Evolutionary conservation across 495 filamentous ascomycete genomes (phyloP), one percentile per base, ranked within the genome.

Genomic region (Xylaria sp.): DNA sequence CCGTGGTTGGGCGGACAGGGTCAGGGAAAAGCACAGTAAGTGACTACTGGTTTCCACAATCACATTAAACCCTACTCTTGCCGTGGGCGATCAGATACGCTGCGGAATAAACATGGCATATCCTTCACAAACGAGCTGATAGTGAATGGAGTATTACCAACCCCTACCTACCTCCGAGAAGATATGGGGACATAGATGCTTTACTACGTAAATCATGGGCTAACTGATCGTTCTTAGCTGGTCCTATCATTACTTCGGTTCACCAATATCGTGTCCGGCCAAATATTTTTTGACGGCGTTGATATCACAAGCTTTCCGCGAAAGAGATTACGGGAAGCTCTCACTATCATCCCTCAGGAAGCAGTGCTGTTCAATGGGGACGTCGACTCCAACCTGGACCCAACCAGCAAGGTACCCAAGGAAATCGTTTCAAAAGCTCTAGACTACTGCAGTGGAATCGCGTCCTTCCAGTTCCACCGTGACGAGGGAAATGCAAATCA

Each of bases 281-380:
- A 80, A 7, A 82, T 89, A 26, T 78, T 82, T 2, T 86, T 88
- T 70, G 87, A 90, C 67, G 87, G 83, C 29, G 76, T 89, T 12
- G 82, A 88, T 43, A 84, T 88, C 35, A 80, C 77, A 29, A 74
- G 71, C 11, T 78, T 90, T 26, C 83, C 85, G 3, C 80, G 86
- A 19, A 79, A 82, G 43, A 83, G 79, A 33, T 80, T 90, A 4
- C 83, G 88, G 29, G 81, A 82, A 62, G 81, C 80, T 37, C 81
- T 90, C 37, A 86, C 86, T 1, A 83, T 88, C 44, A 86, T 90
- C 31, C 87, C 88, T 0, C 88, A 90, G 71, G 88, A 89, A 69
- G 84, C 87, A 4, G 82, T 86, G 0, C 79, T 89, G 9, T 86
- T 90, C 79, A 84, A 81, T 44, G 85, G 85, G 50, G 81, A 83